phyloP scores from a whole-genome alignment of 192 early-diverging fungal genomes.

The Gryganskiella cystojenkinii region DNA sequence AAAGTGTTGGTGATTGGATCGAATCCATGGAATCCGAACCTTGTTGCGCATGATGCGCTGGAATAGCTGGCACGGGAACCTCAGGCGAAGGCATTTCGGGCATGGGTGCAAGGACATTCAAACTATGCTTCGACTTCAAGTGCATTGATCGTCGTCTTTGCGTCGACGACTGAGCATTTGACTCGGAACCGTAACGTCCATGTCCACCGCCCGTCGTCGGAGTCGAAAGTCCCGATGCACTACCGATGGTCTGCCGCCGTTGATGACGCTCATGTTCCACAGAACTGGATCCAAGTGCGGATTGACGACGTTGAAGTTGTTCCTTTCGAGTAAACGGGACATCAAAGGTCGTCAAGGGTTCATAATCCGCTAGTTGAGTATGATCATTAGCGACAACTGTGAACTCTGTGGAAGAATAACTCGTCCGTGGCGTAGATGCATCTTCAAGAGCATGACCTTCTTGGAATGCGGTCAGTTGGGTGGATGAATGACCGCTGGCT shows the following conservation, averaged over 20 bases:
- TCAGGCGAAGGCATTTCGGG: slow-evolving; percentile 12
- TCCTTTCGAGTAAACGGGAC: slow-evolving; percentile 31
- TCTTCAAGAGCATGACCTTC: slow-evolving; percentile 37
- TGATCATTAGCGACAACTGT: slow-evolving; percentile 10
- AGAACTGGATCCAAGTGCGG: slow-evolving; percentile 4
- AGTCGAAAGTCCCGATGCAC: not conserved
- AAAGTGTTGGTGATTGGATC: slow-evolving; percentile 7
- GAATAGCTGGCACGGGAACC: not conserved
- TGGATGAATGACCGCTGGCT: slow-evolving; percentile 13
- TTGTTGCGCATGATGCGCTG: not conserved
- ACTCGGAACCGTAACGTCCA: slow-evolving; percentile 39
- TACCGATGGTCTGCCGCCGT: slow-evolving; percentile 39
- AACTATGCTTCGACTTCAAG: slow-evolving; percentile 11
- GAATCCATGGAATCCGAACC: not conserved
- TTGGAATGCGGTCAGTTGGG: slow-evolving; percentile 24
- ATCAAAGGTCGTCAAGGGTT: slow-evolving; percentile 42
- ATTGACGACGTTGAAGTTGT: slow-evolving; percentile 39
- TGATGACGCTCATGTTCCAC: slow-evolving; percentile 25
- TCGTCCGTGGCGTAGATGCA: slow-evolving; percentile 32
- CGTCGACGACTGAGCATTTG: slow-evolving; percentile 3
- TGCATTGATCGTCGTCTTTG: slow-evolving; percentile 13
- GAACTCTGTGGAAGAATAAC: slow-evolving; percentile 34
- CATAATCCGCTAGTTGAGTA: slow-evolving; percentile 16
- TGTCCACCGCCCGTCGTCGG: slow-evolving; percentile 12
- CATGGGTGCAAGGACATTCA: slow-evolving; percentile 14